Conservation (phyloP, 768 basidiomycete species). For the Tricholoma sp. region DNA sequence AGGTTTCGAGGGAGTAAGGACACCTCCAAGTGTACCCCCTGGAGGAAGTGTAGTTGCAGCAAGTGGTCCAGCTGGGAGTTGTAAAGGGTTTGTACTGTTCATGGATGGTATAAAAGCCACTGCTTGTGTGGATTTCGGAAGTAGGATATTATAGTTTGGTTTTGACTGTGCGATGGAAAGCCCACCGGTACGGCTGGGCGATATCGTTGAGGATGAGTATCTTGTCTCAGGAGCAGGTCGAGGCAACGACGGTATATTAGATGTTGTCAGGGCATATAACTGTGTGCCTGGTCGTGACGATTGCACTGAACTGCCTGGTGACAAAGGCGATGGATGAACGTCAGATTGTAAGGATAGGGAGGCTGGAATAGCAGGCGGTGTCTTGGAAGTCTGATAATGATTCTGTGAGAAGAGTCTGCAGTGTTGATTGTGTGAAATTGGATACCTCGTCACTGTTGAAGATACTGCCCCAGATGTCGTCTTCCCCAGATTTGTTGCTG, state of each 20-base stretch:
- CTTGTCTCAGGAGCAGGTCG: background rate
- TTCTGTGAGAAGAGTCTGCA: background rate
- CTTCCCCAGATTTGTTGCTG: constrained; percentile 57
- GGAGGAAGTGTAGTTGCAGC: constrained; percentile 26
- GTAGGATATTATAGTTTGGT: background rate
- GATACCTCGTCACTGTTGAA: constrained; percentile 39
- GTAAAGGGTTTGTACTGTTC: background rate
- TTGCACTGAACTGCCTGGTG: background rate
- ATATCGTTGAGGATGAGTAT: background rate
- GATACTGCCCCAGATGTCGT: constrained; percentile 83
- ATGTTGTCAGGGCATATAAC: background rate
- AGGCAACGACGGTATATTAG: background rate
- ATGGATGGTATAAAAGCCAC: background rate
- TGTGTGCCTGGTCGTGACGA: background rate
- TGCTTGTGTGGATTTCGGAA: background rate
- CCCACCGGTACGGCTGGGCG: background rate
- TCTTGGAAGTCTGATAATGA: constrained; percentile 12
- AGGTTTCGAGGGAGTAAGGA: constrained; percentile 64
- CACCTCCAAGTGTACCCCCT: constrained; percentile 46
- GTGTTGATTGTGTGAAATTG: background rate
- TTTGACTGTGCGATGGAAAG: background rate
- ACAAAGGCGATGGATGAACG: constrained; percentile 4
- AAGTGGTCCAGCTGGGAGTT: background rate
- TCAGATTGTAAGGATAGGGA: constrained; percentile 3
- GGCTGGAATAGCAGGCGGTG: constrained; percentile 20